Evolutionary conservation across 208 protist species (phyloP), one percentile per base, ranked within the genome.

Genomic region (Acanthamoeba triangularis): DNA sequence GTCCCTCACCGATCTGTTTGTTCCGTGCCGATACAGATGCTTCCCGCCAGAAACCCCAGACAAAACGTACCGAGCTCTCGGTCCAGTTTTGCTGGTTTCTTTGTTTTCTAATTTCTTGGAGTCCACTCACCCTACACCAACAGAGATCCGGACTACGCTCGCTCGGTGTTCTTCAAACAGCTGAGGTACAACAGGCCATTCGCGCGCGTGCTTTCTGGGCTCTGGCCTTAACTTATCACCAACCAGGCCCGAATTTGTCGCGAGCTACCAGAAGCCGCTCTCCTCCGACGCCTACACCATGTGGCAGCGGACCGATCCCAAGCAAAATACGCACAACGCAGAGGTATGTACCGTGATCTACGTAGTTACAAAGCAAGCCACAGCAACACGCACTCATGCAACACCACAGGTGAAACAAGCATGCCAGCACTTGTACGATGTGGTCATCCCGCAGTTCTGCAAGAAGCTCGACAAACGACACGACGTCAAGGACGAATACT

Each of bases 401-500:
- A n/a, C n/a, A 41, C 11, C 25, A 37, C 41, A 82, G 74, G 74
- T 82, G 35, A 82, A 52, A 28, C n/a, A 82, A 49, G 74, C 74
- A 37, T 82, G 74, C 25, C 41, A 82, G 25, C 25, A 69, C 25
- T 49, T 90, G 33, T 67, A 90, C 54, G 33, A 90, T 18, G 56
- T 44, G 30, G 54, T 90, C 33, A 90, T 90, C 56, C 82, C 82
- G 5, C 52, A 59, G 14, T 90, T 90, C 37, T 59, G 52, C 25
- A 59, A 47, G 30, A 90, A 90, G 56, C 82, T 90, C 23, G 82
- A 90, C 56, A 67, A 90, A 20, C 47, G 82, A 23, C 52, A 69
- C 33, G 82, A 90, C 47, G 82, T 90, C 28, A 59, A 67, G 82
- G 82, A 90, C 56, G 82, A 90, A 47, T 90, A 69, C 30, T 90